phyloP scores from a whole-genome alignment of 202 grass and related monocot species.

The Eragrostis tef region DNA sequence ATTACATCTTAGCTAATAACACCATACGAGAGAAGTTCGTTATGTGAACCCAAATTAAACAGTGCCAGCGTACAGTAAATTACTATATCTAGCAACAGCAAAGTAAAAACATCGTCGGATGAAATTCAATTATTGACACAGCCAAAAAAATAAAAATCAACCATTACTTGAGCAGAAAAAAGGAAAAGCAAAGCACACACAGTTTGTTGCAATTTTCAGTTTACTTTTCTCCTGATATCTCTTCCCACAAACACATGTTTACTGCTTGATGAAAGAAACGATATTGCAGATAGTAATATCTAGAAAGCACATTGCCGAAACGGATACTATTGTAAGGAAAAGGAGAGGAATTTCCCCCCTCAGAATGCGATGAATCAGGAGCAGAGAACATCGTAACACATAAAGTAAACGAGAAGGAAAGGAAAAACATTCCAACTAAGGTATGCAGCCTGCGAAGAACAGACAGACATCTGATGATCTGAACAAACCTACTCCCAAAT shows the following conservation, averaged over 20 bases:
- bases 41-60: slow-evolving; percentile 11
- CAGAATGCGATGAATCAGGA: slow-evolving; percentile 2
- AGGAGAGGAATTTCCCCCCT: background rate
- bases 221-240: background rate
- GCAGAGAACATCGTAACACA: slow-evolving; percentile 1
- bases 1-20: slow-evolving; percentile 2
- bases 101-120: background rate
- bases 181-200: background rate
- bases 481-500: background rate
- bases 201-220: background rate
- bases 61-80: background rate
- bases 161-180: background rate
- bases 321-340: background rate
- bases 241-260: background rate
- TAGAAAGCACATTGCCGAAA: background rate
- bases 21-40: background rate
- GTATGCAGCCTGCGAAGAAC: background rate
- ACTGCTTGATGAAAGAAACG: background rate
- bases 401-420: background rate
- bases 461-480: background rate
- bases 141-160: background rate
- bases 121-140: background rate
- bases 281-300: background rate
- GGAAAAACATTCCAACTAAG: slow-evolving; percentile 1
- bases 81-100: background rate